Evolutionary conservation across 2,329 filamentous ascomycete genomes (phyloP).

Genomic region (Furcasterigmium furcatum): DNA sequence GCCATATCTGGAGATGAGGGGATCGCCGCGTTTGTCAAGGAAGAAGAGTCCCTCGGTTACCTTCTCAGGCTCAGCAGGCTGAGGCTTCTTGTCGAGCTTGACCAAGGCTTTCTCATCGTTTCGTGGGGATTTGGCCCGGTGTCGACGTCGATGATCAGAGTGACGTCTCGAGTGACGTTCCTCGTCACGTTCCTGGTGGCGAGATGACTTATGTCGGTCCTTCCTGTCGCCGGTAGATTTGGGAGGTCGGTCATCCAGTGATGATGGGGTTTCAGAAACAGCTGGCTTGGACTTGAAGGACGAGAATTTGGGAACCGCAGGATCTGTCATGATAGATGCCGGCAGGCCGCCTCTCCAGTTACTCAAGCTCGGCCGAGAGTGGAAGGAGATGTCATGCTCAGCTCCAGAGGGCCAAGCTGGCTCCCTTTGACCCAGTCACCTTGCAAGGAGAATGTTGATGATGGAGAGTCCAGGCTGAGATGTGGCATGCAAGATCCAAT

Average conservation of each 20-base stretch:
- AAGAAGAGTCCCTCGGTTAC: constrained; percentile 42
- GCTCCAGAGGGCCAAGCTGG: too few species aligned
- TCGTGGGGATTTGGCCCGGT: neutral
- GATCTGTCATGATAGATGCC: too few species aligned
- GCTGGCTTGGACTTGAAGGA: constrained; percentile 65
- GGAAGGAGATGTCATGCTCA: too few species aligned
- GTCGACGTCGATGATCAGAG: constrained; percentile 4
- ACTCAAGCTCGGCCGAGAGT: too few species aligned
- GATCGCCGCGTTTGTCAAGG: constrained; percentile 74
- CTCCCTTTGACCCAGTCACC: too few species aligned
- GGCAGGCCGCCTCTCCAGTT: too few species aligned
- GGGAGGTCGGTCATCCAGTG: neutral
- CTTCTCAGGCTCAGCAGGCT: constrained; percentile 15
- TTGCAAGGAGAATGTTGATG: too few species aligned
- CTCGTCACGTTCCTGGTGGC: constrained; percentile 9
- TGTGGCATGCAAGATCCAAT: too few species aligned
- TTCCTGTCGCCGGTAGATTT: constrained; percentile 6
- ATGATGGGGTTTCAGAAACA: neutral
- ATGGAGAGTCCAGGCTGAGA: too few species aligned
- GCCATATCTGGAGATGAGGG: constrained; percentile 71
- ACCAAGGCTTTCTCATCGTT: constrained; percentile 2
- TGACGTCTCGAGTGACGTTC: constrained; percentile 3
- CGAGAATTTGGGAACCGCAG: constrained; percentile 63
- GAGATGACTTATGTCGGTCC: constrained; percentile 12
- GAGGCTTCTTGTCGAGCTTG: constrained; percentile 1